A percentile compares a stretch with the other conserved stretches of the same genome.
phyloP scores from a whole-genome alignment of 163 green algal species.

The Volvox carteri region DNA sequence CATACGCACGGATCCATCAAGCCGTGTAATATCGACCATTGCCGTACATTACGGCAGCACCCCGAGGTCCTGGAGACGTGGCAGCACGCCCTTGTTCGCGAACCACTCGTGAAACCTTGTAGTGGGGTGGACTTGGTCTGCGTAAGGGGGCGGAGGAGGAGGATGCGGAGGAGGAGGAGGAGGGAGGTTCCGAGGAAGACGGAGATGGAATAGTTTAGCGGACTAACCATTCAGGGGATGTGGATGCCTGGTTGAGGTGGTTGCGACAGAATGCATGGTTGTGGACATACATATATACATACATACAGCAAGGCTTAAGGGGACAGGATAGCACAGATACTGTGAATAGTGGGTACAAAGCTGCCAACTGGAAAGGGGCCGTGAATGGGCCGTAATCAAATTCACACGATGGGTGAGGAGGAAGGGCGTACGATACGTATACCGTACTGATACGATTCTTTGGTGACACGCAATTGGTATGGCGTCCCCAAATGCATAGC shows the following conservation, averaged over 20 bases:
- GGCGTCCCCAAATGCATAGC: no score
- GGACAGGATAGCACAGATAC: no score
- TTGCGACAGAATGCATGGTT: not conserved
- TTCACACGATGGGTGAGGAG: no score
- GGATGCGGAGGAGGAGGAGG: not conserved
- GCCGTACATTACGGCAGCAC: constrained; percentile 1
- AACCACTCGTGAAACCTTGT: constrained; percentile 27
- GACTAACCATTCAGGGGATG: not conserved
- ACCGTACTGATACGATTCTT: no score
- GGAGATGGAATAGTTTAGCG: not conserved
- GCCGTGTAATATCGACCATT: not conserved
- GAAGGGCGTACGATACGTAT: no score
- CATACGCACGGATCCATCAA: no score
- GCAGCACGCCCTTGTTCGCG: not conserved
- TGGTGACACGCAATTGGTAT: no score
- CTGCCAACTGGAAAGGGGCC: no score
- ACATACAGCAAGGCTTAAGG: not conserved
- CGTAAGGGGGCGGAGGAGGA: not conserved
- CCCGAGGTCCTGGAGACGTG: constrained; percentile 19
- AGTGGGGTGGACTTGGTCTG: constrained; percentile 19
- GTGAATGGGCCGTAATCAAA: no score
- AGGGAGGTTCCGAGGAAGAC: not conserved
- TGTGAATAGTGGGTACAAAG: no score
- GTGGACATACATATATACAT: not conserved
- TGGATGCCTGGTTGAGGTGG: not conserved